Conservation (phyloP, 768 basidiomycete genomes). For the Leccinum aurantiacum region DNA sequence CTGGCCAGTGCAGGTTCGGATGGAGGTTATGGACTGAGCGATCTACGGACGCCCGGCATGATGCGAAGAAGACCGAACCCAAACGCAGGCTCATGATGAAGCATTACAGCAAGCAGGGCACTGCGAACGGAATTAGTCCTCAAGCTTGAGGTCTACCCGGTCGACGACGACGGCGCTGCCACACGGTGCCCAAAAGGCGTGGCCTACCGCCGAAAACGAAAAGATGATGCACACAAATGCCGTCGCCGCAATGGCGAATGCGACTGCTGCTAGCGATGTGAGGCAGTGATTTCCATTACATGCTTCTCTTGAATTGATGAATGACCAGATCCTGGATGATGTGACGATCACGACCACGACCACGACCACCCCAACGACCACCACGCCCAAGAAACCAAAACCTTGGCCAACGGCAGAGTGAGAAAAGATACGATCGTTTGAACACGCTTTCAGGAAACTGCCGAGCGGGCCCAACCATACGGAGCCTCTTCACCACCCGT, state of each 20-base stretch:
- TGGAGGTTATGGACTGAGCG: background rate
- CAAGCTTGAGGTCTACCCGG: conserved; percentile 10
- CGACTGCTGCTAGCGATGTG: conserved; percentile 28
- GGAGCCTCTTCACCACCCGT: conserved; percentile 30
- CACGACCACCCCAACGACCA: background rate
- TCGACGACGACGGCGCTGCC: conserved; percentile 24
- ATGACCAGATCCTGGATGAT: conserved; percentile 8
- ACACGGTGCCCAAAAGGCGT: conserved; percentile 24
- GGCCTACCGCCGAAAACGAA: conserved; percentile 45
- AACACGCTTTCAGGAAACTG: conserved; percentile 62
- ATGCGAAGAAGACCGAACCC: conserved; percentile 36
- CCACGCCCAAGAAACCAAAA: conserved; percentile 17
- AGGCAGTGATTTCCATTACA: conserved; percentile 9
- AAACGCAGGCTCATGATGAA: conserved; percentile 39
- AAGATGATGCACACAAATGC: conserved; percentile 42
- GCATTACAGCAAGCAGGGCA: conserved; percentile 44
- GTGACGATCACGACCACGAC: background rate
- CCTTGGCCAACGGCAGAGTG: conserved; percentile 70
- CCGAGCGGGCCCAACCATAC: conserved; percentile 52
- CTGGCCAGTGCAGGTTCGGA: conserved; percentile 5
- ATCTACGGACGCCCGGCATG: conserved; percentile 8
- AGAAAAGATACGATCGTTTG: conserved; percentile 72
- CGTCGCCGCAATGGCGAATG: conserved; percentile 29
- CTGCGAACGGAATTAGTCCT: conserved; percentile 31
- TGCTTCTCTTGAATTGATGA: conserved; percentile 6